A percentile compares a stretch with the other conserved stretches of the same genome.
These are phyloP conservation scores for Suillus spraguei DNA, from an alignment of 768 basidiomycete genomes.

Conservation along the genomic window DNA sequence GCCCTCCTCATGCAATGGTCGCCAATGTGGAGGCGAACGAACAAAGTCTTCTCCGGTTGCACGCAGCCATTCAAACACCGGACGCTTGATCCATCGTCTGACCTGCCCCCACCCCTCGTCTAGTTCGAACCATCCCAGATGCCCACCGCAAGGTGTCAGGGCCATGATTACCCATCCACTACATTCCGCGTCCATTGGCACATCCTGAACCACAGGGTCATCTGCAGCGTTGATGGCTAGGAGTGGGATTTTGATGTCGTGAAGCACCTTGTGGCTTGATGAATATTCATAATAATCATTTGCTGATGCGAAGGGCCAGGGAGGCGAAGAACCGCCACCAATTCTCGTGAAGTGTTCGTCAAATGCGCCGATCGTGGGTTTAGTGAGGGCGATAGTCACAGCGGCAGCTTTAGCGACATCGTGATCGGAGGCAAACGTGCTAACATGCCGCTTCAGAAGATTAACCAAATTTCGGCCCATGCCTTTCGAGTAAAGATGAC, in stretches of 20 bases:
- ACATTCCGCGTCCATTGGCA: constrained; percentile 58
- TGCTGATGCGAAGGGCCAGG: constrained; percentile 49
- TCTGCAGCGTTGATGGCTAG: constrained; percentile 76
- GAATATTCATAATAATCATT: constrained; percentile 51
- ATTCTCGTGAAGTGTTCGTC: constrained; percentile 68
- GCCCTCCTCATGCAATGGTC: constrained; percentile 48
- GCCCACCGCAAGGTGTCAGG: constrained; percentile 68
- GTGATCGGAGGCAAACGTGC: constrained; percentile 52
- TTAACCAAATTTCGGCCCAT: constrained; percentile 76
- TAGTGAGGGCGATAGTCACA: constrained; percentile 48
- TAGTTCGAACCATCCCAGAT: constrained; percentile 83
- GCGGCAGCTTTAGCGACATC: constrained; percentile 50
- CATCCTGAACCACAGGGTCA: constrained; percentile 71
- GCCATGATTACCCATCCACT: constrained; percentile 61
- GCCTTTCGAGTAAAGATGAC: constrained; percentile 71
- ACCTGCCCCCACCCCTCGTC: constrained; percentile 36
- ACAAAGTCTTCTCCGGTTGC: constrained; percentile 57
- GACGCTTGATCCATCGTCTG: constrained; percentile 66
- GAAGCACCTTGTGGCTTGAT: constrained; percentile 63
- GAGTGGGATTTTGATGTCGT: constrained; percentile 68
- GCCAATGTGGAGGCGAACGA: constrained; percentile 33
- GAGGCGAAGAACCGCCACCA: constrained; percentile 66
- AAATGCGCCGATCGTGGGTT: constrained; percentile 57
- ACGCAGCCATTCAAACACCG: constrained; percentile 72
- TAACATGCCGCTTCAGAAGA: constrained; percentile 53